Evolutionary conservation across 2,329 filamentous ascomycete genomes (phyloP).

Genomic region (Fusarium citri): DNA sequence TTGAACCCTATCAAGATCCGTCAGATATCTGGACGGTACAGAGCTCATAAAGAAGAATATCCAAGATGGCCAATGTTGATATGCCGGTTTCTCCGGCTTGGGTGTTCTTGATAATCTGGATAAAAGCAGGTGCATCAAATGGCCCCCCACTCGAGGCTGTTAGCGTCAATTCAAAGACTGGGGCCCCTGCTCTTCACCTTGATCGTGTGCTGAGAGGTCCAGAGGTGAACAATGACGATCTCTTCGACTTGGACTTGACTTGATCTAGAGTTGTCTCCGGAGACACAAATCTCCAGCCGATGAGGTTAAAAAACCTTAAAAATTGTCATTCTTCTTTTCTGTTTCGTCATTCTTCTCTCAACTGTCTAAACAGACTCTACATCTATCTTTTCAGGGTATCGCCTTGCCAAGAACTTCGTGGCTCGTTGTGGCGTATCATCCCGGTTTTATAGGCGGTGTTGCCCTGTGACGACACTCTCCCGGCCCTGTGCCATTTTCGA

Average conservation of each 20-base stretch:
- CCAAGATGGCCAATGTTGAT: background rate
- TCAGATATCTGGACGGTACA: background rate
- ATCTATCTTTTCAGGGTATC: background rate
- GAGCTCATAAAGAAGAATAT: background rate
- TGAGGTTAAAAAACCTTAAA: conserved; percentile 27
- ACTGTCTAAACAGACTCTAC: background rate
- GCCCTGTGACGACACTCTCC: conserved; percentile 47
- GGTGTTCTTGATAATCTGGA: conserved; percentile 24
- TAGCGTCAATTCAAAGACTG: conserved; percentile 34
- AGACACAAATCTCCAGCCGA: conserved; percentile 29
- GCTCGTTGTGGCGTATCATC: conserved; percentile 32
- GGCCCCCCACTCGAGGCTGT: conserved; percentile 39
- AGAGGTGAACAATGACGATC: conserved; percentile 24
- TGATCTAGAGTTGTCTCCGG: conserved; percentile 10
- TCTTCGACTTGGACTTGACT: background rate
- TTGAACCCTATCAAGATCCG: background rate
- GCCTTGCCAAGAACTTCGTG: conserved; percentile 18
- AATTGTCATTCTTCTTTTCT: background rate
- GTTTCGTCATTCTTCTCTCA: background rate
- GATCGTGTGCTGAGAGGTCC: conserved; percentile 1
- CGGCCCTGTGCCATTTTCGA: conserved; percentile 44
- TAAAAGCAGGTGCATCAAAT: conserved; percentile 32
- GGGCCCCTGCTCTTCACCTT: conserved; percentile 18
- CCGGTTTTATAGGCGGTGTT: conserved; percentile 24
- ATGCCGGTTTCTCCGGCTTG: conserved; percentile 34